Base-by-base conservation (phyloP, 768 basidiomycete species). In the Calocera viscosa region DNA sequence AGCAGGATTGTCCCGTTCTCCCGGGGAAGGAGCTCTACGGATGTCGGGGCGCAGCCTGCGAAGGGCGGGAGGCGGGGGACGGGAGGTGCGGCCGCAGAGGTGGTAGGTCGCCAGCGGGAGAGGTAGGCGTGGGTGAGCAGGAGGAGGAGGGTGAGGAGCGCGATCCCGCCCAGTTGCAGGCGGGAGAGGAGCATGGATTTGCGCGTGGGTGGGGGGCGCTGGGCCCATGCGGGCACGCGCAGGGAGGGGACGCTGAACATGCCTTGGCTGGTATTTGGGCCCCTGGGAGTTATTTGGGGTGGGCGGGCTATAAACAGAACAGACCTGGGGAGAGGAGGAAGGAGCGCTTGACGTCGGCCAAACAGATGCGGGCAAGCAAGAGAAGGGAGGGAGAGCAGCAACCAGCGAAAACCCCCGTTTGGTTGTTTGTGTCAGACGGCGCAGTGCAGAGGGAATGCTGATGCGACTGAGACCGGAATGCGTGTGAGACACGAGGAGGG, bases 1-100 rank as follows among this genome's bases (percentile, higher is more conserved):
- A 72, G 53, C 34, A 72, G 65, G 53, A 72, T 69, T 17, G 68
- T 66, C 47, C 63, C 69, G 17, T 49, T 65, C 63, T 68, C 68
- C 11, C 69, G 64, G 39, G 53, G 30, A 8, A 66, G 65, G 40
- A 70, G 66, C 11, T 64, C 28, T 0, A 63, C 33, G 34, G 32
- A 2, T 16, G 41, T 24, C 19, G 64, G 41, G 28, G 64, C 65
- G 53, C 71, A 72, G 53, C 69, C 69, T 7, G 16, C 32, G 24
- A 69, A 65, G 28, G 71, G 66, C 1, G 67, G 68, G 26, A 26
- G 53, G 16, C 53, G 24, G 53, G 53, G 53, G 30, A 32, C 63
- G 30, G 49, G 24, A 16, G 53, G 30, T 16, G 53, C 5, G 53
- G 53, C 22, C n/a, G n/a, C n/a, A n/a, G n/a, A n/a, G 71, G 66